Conservation (phyloP, 345 rosid genomes). For the Hypericum androsaemum region DNA sequence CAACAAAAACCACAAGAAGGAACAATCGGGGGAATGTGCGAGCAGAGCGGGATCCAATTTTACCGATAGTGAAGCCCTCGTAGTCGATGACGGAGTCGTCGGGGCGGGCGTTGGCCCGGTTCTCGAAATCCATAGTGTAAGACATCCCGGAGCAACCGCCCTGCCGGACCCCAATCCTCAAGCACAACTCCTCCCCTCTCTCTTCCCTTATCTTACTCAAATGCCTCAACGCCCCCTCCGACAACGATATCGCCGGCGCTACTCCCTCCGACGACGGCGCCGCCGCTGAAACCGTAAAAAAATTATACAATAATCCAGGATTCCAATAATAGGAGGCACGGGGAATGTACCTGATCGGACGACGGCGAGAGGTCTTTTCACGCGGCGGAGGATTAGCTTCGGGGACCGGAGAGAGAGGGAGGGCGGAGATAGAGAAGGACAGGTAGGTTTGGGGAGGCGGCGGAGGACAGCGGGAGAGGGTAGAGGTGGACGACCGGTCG, state of each 20-base stretch:
- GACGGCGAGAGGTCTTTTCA: constrained; percentile 23
- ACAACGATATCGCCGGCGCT: too few species aligned
- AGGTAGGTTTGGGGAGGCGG: constrained; percentile 10
- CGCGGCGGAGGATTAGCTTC: constrained; percentile 28
- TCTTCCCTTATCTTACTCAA: constrained; percentile 71
- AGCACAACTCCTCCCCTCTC: constrained; percentile 60
- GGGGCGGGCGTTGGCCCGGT: constrained; percentile 45
- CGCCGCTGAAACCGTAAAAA: constrained; percentile 39
- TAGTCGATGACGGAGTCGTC: constrained; percentile 77
- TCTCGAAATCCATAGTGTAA: constrained; percentile 89
- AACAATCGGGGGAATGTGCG: too few species aligned
- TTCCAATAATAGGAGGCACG: constrained; percentile 29
- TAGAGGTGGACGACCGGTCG: too few species aligned
- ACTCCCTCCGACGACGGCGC: too few species aligned
- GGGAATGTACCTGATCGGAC: constrained; percentile 49
- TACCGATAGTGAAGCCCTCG: constrained; percentile 69
- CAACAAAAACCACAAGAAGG: too few species aligned
- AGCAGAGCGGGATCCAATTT: too few species aligned
- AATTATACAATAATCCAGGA: neutral
- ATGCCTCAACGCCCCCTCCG: constrained; percentile 73
- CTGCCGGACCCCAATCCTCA: constrained; percentile 85
- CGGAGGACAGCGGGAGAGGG: constrained; percentile 18
- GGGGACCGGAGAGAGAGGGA: constrained; percentile 35
- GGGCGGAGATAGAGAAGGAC: constrained; percentile 11
- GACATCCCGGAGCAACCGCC: constrained; percentile 99